These are phyloP conservation scores for Fraxinus velutina DNA, from an alignment of 305 asterid genomes.

Conservation along the genomic window DNA sequence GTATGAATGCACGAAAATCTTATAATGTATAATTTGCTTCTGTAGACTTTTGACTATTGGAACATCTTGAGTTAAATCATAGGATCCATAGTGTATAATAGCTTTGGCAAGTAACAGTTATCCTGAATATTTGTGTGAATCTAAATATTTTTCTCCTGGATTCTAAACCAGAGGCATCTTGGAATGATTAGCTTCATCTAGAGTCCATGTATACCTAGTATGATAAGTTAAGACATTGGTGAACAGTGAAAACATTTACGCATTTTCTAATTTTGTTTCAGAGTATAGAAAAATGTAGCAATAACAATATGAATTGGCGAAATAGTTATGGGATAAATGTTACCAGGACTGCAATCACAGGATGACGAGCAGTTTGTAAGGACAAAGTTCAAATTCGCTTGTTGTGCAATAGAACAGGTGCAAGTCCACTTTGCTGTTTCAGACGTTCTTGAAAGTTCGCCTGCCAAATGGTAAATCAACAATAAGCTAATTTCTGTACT, in stretches of 20 bases:
- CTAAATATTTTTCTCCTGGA: not conserved
- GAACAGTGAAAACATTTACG: not conserved
- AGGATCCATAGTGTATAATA: not conserved
- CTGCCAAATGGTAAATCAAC: constrained; percentile 30
- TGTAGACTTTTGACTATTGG: not conserved
- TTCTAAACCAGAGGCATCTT: not conserved
- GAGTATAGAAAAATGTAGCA: not conserved
- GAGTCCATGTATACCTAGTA: not conserved
- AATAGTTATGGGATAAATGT: constrained; percentile 15
- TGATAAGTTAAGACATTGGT: not conserved
- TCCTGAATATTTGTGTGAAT: not conserved
- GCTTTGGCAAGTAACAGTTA: not conserved
- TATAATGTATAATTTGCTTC: not conserved
- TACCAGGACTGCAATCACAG: constrained; percentile 81
- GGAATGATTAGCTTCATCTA: not conserved
- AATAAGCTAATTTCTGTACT: not conserved
- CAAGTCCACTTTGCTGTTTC: constrained; percentile 65
- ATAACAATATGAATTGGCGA: not conserved
- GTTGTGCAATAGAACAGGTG: constrained; percentile 51
- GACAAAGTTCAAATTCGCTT: constrained; percentile 34
- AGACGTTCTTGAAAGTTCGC: constrained; percentile 32
- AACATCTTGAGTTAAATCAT: not conserved
- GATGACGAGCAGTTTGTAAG: constrained; percentile 69
- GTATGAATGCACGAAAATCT: not conserved
- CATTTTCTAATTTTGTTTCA: not conserved